A percentile compares a stretch with the other conserved stretches of the same genome.
These are phyloP conservation scores for Canariomyces notabilis DNA, from an alignment of 2,329 filamentous ascomycete species.

Conservation along the genomic window DNA sequence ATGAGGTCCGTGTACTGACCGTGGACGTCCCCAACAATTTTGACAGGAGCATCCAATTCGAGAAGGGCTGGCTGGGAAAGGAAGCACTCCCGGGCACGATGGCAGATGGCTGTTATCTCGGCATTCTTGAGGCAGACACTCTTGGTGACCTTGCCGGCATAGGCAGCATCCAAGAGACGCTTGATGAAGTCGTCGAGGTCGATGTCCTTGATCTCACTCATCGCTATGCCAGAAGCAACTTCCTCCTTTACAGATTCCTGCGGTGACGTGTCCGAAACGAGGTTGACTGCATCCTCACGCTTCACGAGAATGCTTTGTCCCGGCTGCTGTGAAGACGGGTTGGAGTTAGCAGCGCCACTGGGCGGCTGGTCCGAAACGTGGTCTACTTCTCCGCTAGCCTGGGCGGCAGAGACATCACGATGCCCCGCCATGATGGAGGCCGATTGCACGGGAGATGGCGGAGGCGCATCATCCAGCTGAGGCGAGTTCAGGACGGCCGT, in stretches of 20 bases:
- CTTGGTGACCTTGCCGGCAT: conserved; percentile 95
- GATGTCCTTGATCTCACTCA: conserved; percentile 85
- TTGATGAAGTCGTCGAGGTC: conserved; percentile 98
- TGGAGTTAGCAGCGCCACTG: conserved; percentile 56
- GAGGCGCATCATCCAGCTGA: conserved; percentile 51
- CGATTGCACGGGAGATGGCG: conserved; percentile 84
- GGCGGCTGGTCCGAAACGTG: conserved; percentile 89
- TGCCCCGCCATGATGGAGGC: conserved; percentile 67
- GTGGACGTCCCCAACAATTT: conserved; percentile 95
- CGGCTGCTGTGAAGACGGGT: conserved; percentile 59
- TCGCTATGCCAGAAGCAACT: conserved; percentile 59
- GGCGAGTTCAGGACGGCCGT: conserved; percentile 40
- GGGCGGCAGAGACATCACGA: conserved; percentile 73
- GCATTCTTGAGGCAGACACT: conserved; percentile 96
- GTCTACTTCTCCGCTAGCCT: conserved; percentile 85
- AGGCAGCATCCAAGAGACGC: conserved; percentile 86
- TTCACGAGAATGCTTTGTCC: conserved; percentile 88
- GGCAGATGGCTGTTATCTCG: conserved; percentile 91
- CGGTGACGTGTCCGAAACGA: conserved; percentile 47
- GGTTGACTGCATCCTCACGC: conserved; percentile 66
- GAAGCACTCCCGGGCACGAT: conserved; percentile 81
- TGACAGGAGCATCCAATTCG: conserved; percentile 90
- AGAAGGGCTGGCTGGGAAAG: conserved; percentile 86
- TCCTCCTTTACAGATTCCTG: conserved; percentile 45
- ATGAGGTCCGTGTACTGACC: conserved; percentile 96